Evolutionary conservation across 257 asterid genomes (phyloP).

Genomic region (Lycium ferocissimum): DNA sequence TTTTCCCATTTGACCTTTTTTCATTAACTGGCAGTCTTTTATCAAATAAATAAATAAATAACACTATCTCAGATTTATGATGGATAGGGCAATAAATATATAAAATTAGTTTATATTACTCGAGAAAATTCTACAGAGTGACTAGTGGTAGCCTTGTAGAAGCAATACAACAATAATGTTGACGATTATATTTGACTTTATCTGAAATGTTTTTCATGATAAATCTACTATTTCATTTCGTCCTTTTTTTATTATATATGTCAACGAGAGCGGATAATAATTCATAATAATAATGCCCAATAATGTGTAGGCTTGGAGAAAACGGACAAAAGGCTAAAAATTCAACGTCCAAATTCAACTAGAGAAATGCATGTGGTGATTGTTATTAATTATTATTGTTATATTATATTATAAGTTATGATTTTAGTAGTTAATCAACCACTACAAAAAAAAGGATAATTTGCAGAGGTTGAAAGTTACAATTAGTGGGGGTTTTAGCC

Average conservation of each 20-base stretch:
- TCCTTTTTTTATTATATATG: neutral
- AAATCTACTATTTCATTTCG: neutral
- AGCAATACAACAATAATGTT: neutral
- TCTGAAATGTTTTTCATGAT: neutral
- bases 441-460: no score
- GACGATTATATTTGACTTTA: neutral
- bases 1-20: neutral
- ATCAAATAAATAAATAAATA: neutral
- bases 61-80: neutral
- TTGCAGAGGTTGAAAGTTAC: no score
- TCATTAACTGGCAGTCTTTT: neutral
- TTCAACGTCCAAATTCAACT: conserved; percentile 12
- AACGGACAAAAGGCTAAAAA: neutral
- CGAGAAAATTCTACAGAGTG: neutral
- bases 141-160: neutral
- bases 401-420: neutral
- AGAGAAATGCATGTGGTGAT: neutral
- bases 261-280: neutral
- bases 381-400: neutral
- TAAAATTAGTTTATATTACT: neutral
- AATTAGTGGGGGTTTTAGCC: no score
- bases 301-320: conserved; percentile 15
- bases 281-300: conserved; percentile 5
- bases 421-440: neutral
- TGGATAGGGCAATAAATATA: neutral